These are phyloP conservation scores for Vanilla planifolia DNA, from an alignment of 106 monocot genomes.

Conservation along the genomic window DNA sequence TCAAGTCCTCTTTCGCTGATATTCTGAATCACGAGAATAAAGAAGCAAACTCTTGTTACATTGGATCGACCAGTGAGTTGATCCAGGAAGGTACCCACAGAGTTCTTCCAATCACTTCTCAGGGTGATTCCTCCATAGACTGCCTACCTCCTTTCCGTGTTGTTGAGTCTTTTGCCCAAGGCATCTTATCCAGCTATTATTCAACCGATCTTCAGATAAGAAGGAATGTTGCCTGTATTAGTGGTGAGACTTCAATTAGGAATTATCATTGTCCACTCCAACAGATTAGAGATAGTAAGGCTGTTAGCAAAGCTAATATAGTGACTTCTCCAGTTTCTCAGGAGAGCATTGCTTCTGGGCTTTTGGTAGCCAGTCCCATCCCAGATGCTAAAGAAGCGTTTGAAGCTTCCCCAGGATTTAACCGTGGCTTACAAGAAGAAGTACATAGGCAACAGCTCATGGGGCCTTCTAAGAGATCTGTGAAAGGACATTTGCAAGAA, in stretches of 20 bases:
- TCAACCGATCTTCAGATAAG: conserved; percentile 8
- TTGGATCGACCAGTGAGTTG: background rate
- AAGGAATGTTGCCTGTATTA: conserved; percentile 2
- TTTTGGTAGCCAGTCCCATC: conserved; percentile 1
- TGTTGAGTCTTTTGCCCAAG: conserved; percentile 34
- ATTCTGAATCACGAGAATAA: background rate
- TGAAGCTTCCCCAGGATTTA: background rate
- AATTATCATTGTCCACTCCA: conserved; percentile 8
- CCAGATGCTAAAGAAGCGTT: conserved; percentile 10
- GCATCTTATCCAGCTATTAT: conserved; percentile 28
- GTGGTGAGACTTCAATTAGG: background rate
- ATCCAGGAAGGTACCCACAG: background rate
- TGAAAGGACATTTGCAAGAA: conserved; percentile 33
- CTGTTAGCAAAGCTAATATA: conserved; percentile 13
- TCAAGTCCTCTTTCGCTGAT: background rate
- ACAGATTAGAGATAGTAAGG: conserved; percentile 3
- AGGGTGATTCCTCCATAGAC: background rate
- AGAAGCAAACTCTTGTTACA: background rate
- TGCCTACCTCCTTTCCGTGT: conserved; percentile 8
- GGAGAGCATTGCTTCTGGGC: conserved; percentile 27
- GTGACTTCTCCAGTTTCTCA: conserved; percentile 24
- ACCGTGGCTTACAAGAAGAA: conserved; percentile 1
- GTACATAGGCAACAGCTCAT: conserved; percentile 1
- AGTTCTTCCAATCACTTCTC: conserved; percentile 1
- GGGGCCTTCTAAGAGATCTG: conserved; percentile 10